Conservation (phyloP, 306 rosid species). For the Hylodesmum podocarpum region DNA sequence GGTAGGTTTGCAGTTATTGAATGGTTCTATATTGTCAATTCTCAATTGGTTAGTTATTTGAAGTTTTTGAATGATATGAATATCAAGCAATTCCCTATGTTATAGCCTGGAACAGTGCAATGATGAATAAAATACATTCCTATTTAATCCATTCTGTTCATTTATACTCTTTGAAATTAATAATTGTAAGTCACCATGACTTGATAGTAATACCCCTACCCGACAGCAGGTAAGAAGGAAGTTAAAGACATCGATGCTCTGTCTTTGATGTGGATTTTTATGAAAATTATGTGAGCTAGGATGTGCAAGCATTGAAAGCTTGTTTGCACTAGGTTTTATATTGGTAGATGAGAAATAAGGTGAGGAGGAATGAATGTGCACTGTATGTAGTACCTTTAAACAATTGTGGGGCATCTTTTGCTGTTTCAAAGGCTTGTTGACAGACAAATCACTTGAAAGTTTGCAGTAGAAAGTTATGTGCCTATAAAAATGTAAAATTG, state of each 20-base stretch:
- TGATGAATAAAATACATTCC: not conserved
- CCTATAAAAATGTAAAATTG: not conserved
- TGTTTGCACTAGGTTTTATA: not conserved
- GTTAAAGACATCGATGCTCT: conserved; percentile 1
- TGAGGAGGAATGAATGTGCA: not conserved
- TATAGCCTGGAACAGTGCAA: not conserved
- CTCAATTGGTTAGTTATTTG: conserved; percentile 1
- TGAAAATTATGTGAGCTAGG: not conserved
- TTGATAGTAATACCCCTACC: not conserved
- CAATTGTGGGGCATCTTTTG: not conserved
- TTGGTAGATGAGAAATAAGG: not conserved
- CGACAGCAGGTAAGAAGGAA: not conserved
- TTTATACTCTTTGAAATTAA: not conserved
- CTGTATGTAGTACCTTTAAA: not conserved
- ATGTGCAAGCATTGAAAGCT: not conserved
- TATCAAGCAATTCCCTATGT: not conserved
- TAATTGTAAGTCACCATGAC: not conserved
- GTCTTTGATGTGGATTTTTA: not conserved
- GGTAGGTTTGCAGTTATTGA: conserved; percentile 49
- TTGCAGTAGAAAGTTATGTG: not conserved
- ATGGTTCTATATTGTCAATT: conserved; percentile 13
- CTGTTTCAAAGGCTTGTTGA: not conserved
- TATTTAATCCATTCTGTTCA: not conserved
- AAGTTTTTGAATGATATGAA: not conserved
- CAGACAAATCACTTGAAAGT: not conserved